Percentiles rank a stretch among this genome's conserved stretches.
These are phyloP conservation scores for Calonectria fujianensis DNA, from an alignment of 2,329 filamentous ascomycete species.

Conservation along the genomic window DNA sequence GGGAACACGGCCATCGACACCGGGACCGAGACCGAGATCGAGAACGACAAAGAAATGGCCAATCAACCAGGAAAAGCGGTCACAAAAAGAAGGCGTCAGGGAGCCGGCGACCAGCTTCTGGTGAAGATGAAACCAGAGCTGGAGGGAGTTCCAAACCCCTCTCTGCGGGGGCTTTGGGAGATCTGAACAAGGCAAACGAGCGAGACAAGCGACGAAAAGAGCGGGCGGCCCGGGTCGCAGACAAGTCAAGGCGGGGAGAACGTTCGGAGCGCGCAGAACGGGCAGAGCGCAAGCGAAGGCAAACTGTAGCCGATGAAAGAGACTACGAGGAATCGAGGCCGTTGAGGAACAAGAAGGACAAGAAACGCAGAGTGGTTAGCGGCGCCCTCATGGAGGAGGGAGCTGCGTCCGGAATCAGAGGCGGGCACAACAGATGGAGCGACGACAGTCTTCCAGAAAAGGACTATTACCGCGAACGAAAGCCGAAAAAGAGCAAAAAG, in stretches of 20 bases:
- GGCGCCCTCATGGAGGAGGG: constrained; percentile 83
- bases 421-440: constrained; percentile 63
- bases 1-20: constrained; percentile 53
- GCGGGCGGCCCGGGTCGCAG: constrained; percentile 32
- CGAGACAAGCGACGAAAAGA: constrained; percentile 69
- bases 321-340: constrained; percentile 53
- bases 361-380: constrained; percentile 80
- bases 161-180: constrained; percentile 76
- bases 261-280: constrained; percentile 43
- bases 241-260: constrained; percentile 29
- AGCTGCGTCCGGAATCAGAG: constrained; percentile 64
- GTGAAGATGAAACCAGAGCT: constrained; percentile 58
- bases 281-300: constrained; percentile 56
- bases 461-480: constrained; percentile 66
- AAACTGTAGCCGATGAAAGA: constrained; percentile 49
- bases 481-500: constrained; percentile 72
- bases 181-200: constrained; percentile 77
- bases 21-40: constrained; percentile 51
- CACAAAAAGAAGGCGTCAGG: constrained; percentile 61
- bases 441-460: constrained; percentile 70
- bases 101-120: constrained; percentile 56
- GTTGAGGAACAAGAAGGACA: constrained; percentile 62
- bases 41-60: constrained; percentile 54
- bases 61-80: constrained; percentile 58
- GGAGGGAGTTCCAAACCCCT: constrained; percentile 58